Evolutionary conservation across 441 rosid species (phyloP), one percentile per base, ranked within the genome.

Genomic region (Isatis lusitanica): DNA sequence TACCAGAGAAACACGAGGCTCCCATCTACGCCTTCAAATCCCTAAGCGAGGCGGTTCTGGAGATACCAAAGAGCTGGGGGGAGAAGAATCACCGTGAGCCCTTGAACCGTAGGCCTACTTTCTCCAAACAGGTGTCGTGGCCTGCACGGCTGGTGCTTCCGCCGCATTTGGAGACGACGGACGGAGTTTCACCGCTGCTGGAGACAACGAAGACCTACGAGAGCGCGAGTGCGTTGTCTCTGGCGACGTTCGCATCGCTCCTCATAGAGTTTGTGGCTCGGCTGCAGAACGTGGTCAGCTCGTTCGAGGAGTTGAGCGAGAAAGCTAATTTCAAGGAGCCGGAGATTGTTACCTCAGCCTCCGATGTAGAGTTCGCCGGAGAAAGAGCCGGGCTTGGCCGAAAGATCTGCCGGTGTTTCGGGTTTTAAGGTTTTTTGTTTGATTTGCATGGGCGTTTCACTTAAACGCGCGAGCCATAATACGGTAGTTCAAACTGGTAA

Each of bases 41-140:
- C 51, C 87, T 6, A 9, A 92, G 97, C 47, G 97, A 94, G 85
- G 86, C 97, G 36, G 85, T 88, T 57, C 86, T 94, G 9, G 86
- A 91, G 80, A 35, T 82, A 16, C 82, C 87, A 1, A 74, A 67
- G 50, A 70, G 72, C 77, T 82, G 84, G 93, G 85, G 85, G 3
- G 66, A 55, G 28, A 69, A 63, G 63, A 74, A 30, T 42, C 68
- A 30, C 2, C 42, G 69, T 28, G 71, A 47, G 35, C 87, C 72
- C 9, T 28, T 36, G 43, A 79, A 78, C 65, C 30, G 53, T 78
- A 74, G 68, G 71, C 15, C 61, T 36, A 52, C 51, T 57, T 64
- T 53, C 81, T 35, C 39, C 76, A 88, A 87, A 76, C 92, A 85
- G 83, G 82, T 80, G 44, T 88, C 92, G 2, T 83, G 85, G 85